phyloP scores from a whole-genome alignment of 371 early-diverging fungal genomes.

The Batrachochytrium dendrobatidis region DNA sequence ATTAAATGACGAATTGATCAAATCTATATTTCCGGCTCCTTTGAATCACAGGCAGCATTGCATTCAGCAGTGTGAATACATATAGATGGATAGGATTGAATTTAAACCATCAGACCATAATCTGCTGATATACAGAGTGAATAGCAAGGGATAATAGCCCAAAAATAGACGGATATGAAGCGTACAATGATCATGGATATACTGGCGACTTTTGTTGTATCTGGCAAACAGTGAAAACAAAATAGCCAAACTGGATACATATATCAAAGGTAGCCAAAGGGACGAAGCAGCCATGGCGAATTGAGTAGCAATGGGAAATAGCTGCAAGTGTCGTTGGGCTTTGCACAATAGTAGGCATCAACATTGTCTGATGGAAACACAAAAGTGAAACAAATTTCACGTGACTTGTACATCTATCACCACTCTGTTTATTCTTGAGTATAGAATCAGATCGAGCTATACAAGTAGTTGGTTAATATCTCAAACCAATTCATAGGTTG shows the following conservation, averaged over 20 bases:
- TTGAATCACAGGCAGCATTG: neutral
- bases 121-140: neutral
- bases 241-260: conserved; percentile 1
- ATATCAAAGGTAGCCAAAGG: neutral
- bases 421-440: too few relatives aligned
- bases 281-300: neutral
- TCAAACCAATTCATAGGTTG: too few relatives aligned
- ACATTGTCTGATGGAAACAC: too few relatives aligned
- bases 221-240: neutral
- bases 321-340: too few relatives aligned
- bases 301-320: too few relatives aligned
- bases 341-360: too few relatives aligned
- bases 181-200: neutral
- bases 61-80: neutral
- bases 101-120: too few relatives aligned
- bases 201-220: neutral
- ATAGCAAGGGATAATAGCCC: neutral
- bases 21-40: neutral
- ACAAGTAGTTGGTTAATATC: too few relatives aligned
- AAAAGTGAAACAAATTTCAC: too few relatives aligned
- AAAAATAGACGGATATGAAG: neutral
- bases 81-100: neutral
- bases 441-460: too few relatives aligned
- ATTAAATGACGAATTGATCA: neutral
- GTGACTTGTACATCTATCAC: too few relatives aligned